Evolutionary conservation across 2,329 filamentous ascomycete genomes (phyloP).

Genomic region (Zymoseptoria crescenta): DNA sequence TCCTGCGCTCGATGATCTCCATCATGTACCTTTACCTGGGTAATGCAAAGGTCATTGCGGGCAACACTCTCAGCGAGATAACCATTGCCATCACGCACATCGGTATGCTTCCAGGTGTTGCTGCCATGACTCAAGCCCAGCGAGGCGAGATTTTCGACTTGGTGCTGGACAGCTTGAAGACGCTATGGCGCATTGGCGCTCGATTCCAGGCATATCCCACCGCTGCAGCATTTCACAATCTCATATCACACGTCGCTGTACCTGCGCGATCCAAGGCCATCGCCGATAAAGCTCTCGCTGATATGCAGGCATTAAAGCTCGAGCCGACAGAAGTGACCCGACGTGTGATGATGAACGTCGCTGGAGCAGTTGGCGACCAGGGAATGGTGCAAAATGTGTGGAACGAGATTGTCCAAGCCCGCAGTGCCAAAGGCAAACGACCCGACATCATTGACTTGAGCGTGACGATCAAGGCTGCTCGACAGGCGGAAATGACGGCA

Average conservation of each 20-base stretch:
- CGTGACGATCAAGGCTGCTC: slow-evolving; percentile 22
- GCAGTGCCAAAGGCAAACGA: slow-evolving; percentile 3
- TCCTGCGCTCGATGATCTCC: slow-evolving; percentile 34
- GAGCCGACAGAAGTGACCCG: slow-evolving; percentile 28
- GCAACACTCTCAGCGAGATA: slow-evolving; percentile 33
- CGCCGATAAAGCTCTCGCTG: slow-evolving; percentile 23
- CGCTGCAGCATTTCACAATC: slow-evolving; percentile 30
- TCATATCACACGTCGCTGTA: slow-evolving; percentile 31
- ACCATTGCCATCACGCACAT: slow-evolving; percentile 28
- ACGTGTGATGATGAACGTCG: slow-evolving; percentile 29
- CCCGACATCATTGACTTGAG: slow-evolving; percentile 21
- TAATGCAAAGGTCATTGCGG: slow-evolving; percentile 30
- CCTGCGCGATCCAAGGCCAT: slow-evolving; percentile 23
- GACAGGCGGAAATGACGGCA: slow-evolving; percentile 7
- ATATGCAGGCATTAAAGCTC: slow-evolving; percentile 23
- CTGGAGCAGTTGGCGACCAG: slow-evolving; percentile 26
- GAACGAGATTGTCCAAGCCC: slow-evolving; percentile 22
- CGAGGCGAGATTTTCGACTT: slow-evolving; percentile 16
- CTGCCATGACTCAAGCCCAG: slow-evolving; percentile 11
- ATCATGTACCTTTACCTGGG: slow-evolving; percentile 37
- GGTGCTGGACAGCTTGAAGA: slow-evolving; percentile 22
- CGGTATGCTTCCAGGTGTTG: slow-evolving; percentile 18
- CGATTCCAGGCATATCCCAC: slow-evolving; percentile 22
- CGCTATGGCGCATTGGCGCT: slow-evolving; percentile 25
- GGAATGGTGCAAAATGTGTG: slow-evolving; percentile 25